A percentile compares a stretch with the other conserved stretches of the same genome.
Conservation (phyloP, 768 basidiomycete species). For the Pilatotrama ljubarskyi region DNA sequence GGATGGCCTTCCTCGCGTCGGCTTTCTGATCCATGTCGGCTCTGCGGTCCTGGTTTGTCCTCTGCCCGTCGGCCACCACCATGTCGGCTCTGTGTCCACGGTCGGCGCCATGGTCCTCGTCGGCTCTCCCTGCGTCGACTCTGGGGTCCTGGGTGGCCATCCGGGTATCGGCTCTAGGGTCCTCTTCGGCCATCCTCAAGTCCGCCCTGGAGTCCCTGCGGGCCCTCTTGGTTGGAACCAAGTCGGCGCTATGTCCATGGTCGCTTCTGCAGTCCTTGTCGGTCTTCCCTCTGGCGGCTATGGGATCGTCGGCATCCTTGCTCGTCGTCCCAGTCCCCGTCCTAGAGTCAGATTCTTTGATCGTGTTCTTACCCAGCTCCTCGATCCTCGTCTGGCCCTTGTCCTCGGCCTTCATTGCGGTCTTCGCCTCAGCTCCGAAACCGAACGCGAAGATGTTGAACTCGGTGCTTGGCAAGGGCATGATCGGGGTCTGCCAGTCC, state of each 20-base stretch:
- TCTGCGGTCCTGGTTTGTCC: no score
- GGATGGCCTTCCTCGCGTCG: no score
- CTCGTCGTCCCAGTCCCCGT: background rate
- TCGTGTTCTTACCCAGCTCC: background rate
- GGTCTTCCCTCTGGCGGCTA: no score
- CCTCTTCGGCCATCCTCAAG: background rate
- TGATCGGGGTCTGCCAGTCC: constrained; percentile 1
- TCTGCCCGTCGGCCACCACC: background rate
- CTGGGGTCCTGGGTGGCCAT: background rate
- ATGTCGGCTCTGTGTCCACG: background rate
- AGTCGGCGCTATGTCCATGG: background rate
- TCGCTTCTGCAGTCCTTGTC: background rate
- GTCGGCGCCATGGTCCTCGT: background rate
- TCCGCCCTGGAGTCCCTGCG: background rate
- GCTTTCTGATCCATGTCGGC: no score
- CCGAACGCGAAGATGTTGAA: background rate
- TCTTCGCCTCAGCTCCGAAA: background rate
- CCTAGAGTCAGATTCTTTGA: background rate
- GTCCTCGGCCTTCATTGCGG: background rate
- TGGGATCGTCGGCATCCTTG: background rate
- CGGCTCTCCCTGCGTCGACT: background rate
- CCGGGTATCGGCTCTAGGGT: background rate
- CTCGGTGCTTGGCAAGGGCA: background rate
- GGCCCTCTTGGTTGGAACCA: background rate
- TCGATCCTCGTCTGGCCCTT: background rate